phyloP scores from a whole-genome alignment of 192 early-diverging fungal genomes.

The Spinellus fusiger region DNA sequence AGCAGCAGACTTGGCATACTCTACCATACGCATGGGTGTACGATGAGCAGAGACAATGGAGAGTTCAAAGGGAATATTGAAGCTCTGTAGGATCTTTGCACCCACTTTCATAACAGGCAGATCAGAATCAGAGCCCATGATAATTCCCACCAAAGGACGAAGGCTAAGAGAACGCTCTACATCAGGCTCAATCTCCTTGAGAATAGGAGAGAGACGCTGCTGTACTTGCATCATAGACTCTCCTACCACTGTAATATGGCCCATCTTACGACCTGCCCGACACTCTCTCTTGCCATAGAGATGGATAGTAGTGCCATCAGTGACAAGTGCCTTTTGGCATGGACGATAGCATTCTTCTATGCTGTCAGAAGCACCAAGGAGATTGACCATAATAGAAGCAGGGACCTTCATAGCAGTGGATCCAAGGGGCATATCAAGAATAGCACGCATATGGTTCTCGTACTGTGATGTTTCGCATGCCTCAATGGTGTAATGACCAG shows the following conservation, averaged over 20 bases:
- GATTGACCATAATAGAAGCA: constrained; percentile 91
- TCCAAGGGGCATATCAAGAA: constrained; percentile 88
- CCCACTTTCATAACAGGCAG: constrained; percentile 91
- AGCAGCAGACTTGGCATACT: constrained; percentile 84
- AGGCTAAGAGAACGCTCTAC: constrained; percentile 41
- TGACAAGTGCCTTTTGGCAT: constrained; percentile 61
- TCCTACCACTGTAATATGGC: constrained; percentile 90
- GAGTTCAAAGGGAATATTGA: constrained; percentile 94
- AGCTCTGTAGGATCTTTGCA: constrained; percentile 80
- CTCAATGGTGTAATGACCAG: constrained; percentile 98
- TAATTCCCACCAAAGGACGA: constrained; percentile 86
- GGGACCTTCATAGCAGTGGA: constrained; percentile 84
- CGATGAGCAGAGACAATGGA: constrained; percentile 97
- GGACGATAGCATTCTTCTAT: constrained; percentile 59
- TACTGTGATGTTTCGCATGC: constrained; percentile 97
- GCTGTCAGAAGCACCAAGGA: constrained; percentile 69
- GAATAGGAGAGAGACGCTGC: constrained; percentile 52
- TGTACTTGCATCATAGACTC: constrained; percentile 79
- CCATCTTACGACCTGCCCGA: constrained; percentile 93
- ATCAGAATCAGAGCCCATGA: constrained; percentile 99
- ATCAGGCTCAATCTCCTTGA: constrained; percentile 55
- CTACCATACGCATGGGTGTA: constrained; percentile 88
- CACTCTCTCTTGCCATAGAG: constrained; percentile 92
- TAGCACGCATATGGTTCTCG: constrained; percentile 89
- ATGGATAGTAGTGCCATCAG: constrained; percentile 86